Evolutionary conservation across 768 basidiomycete genomes (phyloP).

Genomic region (Agrocybe pediades): DNA sequence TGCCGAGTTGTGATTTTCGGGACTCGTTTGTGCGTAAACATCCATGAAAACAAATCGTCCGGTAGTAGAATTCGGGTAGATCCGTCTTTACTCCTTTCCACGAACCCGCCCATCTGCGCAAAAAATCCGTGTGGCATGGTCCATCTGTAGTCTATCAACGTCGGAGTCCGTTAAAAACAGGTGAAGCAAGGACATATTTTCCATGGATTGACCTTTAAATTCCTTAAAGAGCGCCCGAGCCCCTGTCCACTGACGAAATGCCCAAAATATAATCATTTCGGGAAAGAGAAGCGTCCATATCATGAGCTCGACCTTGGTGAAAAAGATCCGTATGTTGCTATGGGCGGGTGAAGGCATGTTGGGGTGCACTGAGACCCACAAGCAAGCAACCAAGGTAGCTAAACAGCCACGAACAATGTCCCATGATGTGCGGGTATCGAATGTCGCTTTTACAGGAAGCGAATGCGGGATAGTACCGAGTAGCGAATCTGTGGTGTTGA

Average conservation of each 20-base stretch:
- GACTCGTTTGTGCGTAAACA: background rate
- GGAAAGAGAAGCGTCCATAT: background rate
- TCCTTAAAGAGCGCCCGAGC: background rate
- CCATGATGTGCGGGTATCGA: background rate
- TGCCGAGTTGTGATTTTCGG: slow-evolving; percentile 4
- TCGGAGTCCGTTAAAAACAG: too few species aligned
- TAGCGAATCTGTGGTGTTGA: background rate
- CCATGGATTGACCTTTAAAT: background rate
- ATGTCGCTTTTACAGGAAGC: background rate
- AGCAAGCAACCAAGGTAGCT: background rate
- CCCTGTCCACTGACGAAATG: slow-evolving; percentile 1
- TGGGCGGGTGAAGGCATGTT: background rate
- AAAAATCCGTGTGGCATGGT: slow-evolving; percentile 1
- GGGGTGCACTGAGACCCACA: background rate
- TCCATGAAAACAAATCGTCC: background rate
- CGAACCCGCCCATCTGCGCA: slow-evolving; percentile 5
- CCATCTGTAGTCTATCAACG: background rate
- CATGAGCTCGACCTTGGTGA: background rate
- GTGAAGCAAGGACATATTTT: too few species aligned
- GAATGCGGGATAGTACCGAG: background rate
- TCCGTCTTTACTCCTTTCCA: background rate
- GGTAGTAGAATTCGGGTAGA: background rate
- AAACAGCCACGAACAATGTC: slow-evolving; percentile 1
- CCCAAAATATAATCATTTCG: background rate
- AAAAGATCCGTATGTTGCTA: background rate